Conservation (phyloP, 2,329 filamentous ascomycete genomes). For the Diaporthe citrichinensis region DNA sequence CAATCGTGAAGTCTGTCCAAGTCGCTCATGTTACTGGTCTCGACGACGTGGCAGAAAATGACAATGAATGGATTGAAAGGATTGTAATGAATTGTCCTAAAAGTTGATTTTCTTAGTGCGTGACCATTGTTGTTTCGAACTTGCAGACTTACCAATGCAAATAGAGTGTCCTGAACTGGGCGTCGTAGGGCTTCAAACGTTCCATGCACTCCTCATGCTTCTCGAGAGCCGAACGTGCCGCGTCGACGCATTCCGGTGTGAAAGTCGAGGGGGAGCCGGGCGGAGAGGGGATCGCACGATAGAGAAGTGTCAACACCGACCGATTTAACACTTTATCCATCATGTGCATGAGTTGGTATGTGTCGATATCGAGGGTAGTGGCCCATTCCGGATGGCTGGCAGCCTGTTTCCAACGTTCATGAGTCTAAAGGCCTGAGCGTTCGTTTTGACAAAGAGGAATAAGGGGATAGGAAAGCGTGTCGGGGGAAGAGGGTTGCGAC, state of each 20-base stretch:
- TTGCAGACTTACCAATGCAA: slow-evolving; percentile 6
- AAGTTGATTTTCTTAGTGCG: not conserved
- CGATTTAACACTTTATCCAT: slow-evolving; percentile 4
- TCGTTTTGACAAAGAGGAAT: not conserved
- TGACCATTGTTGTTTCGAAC: not conserved
- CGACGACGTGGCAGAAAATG: slow-evolving; percentile 19
- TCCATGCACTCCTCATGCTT: slow-evolving; percentile 20
- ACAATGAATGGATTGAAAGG: slow-evolving; percentile 23
- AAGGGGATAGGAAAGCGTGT: not conserved
- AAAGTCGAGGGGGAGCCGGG: not conserved
- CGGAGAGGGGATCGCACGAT: slow-evolving; percentile 14
- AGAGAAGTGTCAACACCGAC: slow-evolving; percentile 1
- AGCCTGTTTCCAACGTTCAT: not conserved
- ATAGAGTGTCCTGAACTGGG: not conserved
- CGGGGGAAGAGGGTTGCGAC: not conserved
- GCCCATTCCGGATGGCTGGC: slow-evolving; percentile 7
- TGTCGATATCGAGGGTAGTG: not conserved
- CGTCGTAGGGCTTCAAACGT: slow-evolving; percentile 1
- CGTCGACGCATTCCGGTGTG: slow-evolving; percentile 6
- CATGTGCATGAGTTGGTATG: slow-evolving; percentile 16
- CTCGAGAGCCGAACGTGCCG: slow-evolving; percentile 16
- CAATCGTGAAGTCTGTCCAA: slow-evolving; percentile 11
- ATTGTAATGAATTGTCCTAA: slow-evolving; percentile 21
- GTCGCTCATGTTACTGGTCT: slow-evolving; percentile 27
- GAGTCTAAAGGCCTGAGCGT: not conserved